Base-by-base conservation (phyloP, 2,329 filamentous ascomycete species). In the Nigrospora oryzae region DNA sequence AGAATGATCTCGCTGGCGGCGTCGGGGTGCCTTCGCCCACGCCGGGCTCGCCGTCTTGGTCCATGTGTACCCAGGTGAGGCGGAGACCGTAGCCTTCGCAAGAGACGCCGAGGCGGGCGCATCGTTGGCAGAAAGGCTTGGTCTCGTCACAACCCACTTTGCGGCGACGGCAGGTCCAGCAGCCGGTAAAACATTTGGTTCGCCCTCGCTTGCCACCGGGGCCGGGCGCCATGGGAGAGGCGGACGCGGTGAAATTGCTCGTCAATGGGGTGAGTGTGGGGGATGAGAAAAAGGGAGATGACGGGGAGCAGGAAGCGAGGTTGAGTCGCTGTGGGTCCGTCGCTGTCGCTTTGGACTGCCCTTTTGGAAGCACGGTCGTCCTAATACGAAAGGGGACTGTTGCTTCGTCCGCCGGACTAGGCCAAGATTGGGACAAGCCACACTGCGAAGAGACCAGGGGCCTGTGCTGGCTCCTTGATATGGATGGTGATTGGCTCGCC, bases 51-150 rank as follows among this genome's bases (percentile, higher is more conserved):
- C 34, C 31, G 35, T 40, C 39, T 34, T n/a, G 46, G 17, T 41
- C 37, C 31, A 38, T 45, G 14, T n/a, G 28, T 2, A 51, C 37
- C 52, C 50, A 54, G 17, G 42, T 47, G 13, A 55, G 43, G 7
- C 52, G 47, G 6, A 54, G 35, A 8, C 45, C 51, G 32, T 56
- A 56, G 2, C 54, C 54, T 30, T 54, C 46, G 19, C 53, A 54
- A 12, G 41, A n/a, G 16, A 53, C 36, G 2, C 49, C 48, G n/a
- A 49, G 42, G 11, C 38, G 42, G 8, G 19, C 12, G 33, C 40
- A 42, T 15, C 40, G 33, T 8, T 42, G 33, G 31, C 53, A 55
- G 12, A 36, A 31, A 6, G 48, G 53, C 2, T 32, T 45, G 1
- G 37, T 35, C 40, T 53, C 51, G 15, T 52, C 49, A 40, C 51